Percentiles rank a stretch among this genome's conserved stretches.
phyloP scores from a whole-genome alignment of 306 rosid species.

The Macrotyloma uniflorum region DNA sequence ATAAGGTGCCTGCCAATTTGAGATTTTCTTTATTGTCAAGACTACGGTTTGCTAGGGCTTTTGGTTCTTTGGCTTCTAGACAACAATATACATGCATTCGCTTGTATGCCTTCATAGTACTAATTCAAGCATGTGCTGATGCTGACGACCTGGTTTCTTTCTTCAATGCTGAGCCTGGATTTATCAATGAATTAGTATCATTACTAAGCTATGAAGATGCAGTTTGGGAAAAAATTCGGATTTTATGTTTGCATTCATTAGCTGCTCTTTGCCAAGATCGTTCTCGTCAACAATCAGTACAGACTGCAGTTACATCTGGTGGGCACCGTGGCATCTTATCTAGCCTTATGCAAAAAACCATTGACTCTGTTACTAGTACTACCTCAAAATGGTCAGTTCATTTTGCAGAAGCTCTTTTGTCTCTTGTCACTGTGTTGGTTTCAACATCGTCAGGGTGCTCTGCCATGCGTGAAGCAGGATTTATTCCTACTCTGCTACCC shows the following conservation, averaged over 20 bases:
- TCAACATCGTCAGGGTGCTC: constrained; percentile 95
- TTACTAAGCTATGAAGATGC: constrained; percentile 87
- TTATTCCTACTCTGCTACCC: constrained; percentile 93
- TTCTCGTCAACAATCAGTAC: constrained; percentile 77
- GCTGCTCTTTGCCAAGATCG: constrained; percentile 98
- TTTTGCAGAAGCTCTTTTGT: constrained; percentile 87
- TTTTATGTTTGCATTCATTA: constrained; percentile 80
- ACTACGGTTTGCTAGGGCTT: constrained; percentile 92
- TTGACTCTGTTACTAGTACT: constrained; percentile 72
- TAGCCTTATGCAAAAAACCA: constrained; percentile 94
- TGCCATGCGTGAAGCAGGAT: constrained; percentile 96
- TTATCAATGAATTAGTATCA: constrained; percentile 87
- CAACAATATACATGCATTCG: constrained; percentile 94
- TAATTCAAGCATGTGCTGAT: constrained; percentile 89
- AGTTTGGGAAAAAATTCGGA: constrained; percentile 77
- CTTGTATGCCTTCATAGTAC: constrained; percentile 87
- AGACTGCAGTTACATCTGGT: constrained; percentile 93
- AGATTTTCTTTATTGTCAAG: constrained; percentile 93
- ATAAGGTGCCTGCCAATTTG: constrained; percentile 74
- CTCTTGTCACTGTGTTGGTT: constrained; percentile 91
- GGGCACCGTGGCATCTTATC: constrained; percentile 96
- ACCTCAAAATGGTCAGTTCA: constrained; percentile 80
- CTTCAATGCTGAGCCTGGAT: constrained; percentile 96
- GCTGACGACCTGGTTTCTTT: constrained; percentile 83
- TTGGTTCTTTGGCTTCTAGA: constrained; percentile 81